A percentile compares a stretch with the other conserved stretches of the same genome.
phyloP scores from a whole-genome alignment of 805 yeast genomes.

The Metschnikowia santaceciliae region DNA sequence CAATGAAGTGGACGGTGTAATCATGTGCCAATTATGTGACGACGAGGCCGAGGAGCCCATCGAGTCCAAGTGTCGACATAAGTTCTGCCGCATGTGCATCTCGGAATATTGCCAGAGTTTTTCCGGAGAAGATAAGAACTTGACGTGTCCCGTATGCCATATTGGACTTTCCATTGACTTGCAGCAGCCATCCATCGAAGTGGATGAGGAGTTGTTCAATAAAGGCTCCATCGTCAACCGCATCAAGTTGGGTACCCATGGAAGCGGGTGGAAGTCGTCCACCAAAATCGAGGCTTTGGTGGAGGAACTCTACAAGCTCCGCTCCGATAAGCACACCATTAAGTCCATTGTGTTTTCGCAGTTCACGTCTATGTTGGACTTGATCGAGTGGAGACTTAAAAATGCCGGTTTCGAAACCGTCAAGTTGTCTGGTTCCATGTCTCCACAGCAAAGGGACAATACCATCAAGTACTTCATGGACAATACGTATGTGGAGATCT shows the following conservation, averaged over 20 bases:
- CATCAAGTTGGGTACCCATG: conserved; percentile 65
- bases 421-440: conserved; percentile 93
- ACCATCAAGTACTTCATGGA: conserved; percentile 91
- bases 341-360: conserved; percentile 97
- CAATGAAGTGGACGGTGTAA: conserved; percentile 48
- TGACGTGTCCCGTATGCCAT: conserved; percentile 95
- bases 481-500: conserved; percentile 87
- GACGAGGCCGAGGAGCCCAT: conserved; percentile 99
- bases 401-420: conserved; percentile 95
- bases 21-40: conserved; percentile 88
- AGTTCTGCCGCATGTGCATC: conserved; percentile 89
- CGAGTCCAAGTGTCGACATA: conserved; percentile 89
- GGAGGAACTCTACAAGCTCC: conserved; percentile 81
- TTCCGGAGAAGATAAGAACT: conserved; percentile 52
- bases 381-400: conserved; percentile 92
- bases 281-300: conserved; percentile 96
- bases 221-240: conserved; percentile 78
- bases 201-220: conserved; percentile 55
- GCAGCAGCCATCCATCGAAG: conserved; percentile 78
- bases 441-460: conserved; percentile 91
- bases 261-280: conserved; percentile 86
- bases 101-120: conserved; percentile 84
- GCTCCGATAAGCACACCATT: conserved; percentile 84
- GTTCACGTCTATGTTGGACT: conserved; percentile 92
- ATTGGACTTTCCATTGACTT: conserved; percentile 88